phyloP scores from a whole-genome alignment of 257 asterid genomes.

The Gentiana straminea region DNA sequence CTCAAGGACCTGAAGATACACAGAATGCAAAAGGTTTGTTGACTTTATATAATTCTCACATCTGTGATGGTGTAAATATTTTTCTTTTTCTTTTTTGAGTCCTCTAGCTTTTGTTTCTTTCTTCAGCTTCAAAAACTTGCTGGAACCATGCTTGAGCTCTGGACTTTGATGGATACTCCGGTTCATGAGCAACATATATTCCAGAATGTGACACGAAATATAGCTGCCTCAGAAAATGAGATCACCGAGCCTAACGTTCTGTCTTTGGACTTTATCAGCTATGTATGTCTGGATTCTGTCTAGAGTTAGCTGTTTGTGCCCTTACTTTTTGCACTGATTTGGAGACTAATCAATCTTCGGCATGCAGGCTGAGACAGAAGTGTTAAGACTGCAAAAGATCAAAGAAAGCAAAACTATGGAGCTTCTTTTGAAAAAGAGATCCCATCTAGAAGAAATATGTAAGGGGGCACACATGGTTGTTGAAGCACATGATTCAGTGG shows the following conservation, averaged over 20 bases:
- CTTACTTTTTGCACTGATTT: neutral
- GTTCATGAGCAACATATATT: slow-evolving; percentile 56
- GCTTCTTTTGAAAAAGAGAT: slow-evolving; percentile 57
- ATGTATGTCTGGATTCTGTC: slow-evolving; percentile 25
- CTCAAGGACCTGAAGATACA: slow-evolving; percentile 56
- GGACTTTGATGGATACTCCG: slow-evolving; percentile 89
- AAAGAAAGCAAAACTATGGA: slow-evolving; percentile 72
- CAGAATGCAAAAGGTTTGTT: slow-evolving; percentile 60
- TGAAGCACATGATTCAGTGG: slow-evolving; percentile 34
- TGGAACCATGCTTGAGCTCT: slow-evolving; percentile 71
- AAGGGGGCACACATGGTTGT: slow-evolving; percentile 58
- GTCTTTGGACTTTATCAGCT: slow-evolving; percentile 42
- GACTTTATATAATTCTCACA: slow-evolving; percentile 3
- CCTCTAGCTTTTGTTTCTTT: slow-evolving; percentile 8
- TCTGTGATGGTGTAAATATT: neutral
- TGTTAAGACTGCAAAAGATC: slow-evolving; percentile 52
- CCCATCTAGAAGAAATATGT: slow-evolving; percentile 58
- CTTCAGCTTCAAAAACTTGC: slow-evolving; percentile 79
- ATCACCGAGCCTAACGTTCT: slow-evolving; percentile 56
- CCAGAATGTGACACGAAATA: slow-evolving; percentile 44
- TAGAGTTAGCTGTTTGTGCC: neutral
- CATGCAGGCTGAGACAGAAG: slow-evolving; percentile 72
- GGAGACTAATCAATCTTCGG: neutral
- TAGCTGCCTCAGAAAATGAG: slow-evolving; percentile 72
- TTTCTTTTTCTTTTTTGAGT: neutral